Evolutionary conservation across 345 rosid species (phyloP), one percentile per base, ranked within the genome.

Genomic region (Luvunga scandens): DNA sequence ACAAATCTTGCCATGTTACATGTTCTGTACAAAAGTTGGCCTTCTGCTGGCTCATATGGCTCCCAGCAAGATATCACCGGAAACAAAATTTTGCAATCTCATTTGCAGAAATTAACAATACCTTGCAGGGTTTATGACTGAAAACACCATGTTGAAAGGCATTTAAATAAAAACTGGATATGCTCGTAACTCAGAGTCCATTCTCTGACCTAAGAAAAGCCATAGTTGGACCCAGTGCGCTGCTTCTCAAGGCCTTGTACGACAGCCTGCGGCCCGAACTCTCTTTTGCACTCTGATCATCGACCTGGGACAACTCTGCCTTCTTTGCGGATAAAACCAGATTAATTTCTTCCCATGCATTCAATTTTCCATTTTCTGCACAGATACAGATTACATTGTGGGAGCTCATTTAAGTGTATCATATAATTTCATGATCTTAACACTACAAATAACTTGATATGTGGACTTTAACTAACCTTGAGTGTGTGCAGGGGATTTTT

Each of bases 151-250:
- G 48, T 27, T 2, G 13, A 36, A 14, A 25, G 45, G 21, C 62
- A 76, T 76, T 6, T 56, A 76, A 33, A 36, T 27, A 56, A 59
- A 73, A 63, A 7, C 38, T 25, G 28, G 38, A 27, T 30, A 42
- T 56, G n/a, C 6, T 2, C 18, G 61, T 4, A 65, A 61, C 75
- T 90, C 78, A 85, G 13, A 87, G 71, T 77, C 77, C 92, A 71
- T 92, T 89, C 83, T 94, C 94, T 24, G 93, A 81, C 78, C 98
- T 88, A 76, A 97, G 83, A 73, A 89, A 79, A 30, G 93, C 91
- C 91, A 94, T 83, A 4, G 91, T 90, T 21, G 97, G 99, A 79
- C 98, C 98, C 75, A 97, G 76, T 1, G 98, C 95, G 70, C 98
- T 88, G 69, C 97, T 81, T 79, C 98, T 89, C 74, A 85, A 71